Percentiles rank a stretch among this genome's conserved stretches.
These are phyloP conservation scores for Debaryomyces tyrocola DNA, from an alignment of 805 yeast species.

Conservation along the genomic window DNA sequence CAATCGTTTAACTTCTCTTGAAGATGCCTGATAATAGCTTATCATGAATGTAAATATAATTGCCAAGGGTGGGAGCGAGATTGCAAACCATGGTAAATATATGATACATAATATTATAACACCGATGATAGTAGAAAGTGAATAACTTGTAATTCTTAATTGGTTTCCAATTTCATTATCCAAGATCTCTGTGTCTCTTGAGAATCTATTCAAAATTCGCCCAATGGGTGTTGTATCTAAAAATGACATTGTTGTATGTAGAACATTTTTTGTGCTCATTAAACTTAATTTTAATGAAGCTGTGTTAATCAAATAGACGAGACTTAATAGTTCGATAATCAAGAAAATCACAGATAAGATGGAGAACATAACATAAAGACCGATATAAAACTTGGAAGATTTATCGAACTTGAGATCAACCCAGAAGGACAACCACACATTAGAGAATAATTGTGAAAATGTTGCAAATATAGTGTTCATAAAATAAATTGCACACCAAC, in stretches of 20 bases:
- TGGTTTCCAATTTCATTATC: conserved; percentile 23
- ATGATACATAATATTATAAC: conserved; percentile 61
- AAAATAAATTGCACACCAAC: conserved; percentile 7
- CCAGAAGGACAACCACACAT: conserved; percentile 27
- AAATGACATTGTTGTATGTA: conserved; percentile 22
- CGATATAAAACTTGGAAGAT: conserved; percentile 12
- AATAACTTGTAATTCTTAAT: conserved; percentile 19
- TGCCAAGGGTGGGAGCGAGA: conserved; percentile 56
- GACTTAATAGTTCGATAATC: conserved; percentile 4
- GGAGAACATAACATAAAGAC: conserved; percentile 17
- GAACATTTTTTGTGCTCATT: conserved; percentile 12
- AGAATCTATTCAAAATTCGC: conserved; percentile 24
- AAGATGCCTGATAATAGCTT: conserved; percentile 62
- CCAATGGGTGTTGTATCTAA: conserved; percentile 28
- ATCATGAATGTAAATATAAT: conserved; percentile 44
- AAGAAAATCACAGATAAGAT: conserved; percentile 13
- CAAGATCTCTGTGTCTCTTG: conserved; percentile 23
- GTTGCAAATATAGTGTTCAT: conserved; percentile 7
- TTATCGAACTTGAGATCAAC: conserved; percentile 10
- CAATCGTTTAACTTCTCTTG: conserved; percentile 72
- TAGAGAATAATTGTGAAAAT: conserved; percentile 18
- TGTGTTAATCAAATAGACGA: conserved; percentile 12
- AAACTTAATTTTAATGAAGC: conserved; percentile 16
- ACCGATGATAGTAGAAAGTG: conserved; percentile 53
- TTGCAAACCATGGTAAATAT: conserved; percentile 73